phyloP scores from a whole-genome alignment of 2,329 filamentous ascomycete genomes.

The Aspergillus neotritici region DNA sequence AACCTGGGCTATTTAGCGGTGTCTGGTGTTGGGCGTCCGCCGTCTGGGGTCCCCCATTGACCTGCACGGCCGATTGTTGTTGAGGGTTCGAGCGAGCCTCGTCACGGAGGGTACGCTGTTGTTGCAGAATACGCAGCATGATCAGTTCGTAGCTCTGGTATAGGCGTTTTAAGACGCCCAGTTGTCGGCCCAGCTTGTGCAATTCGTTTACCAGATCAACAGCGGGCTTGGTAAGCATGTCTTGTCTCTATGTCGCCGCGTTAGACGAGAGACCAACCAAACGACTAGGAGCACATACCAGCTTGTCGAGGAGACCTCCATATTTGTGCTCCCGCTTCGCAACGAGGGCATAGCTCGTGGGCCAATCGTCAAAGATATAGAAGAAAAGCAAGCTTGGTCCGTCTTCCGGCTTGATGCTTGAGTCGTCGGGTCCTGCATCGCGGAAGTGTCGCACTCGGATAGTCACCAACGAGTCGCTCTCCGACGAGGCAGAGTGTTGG shows the following conservation, averaged over 20 bases:
- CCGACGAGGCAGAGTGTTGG: conserved; percentile 42
- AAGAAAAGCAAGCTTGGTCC: conserved; percentile 60
- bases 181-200: conserved; percentile 56
- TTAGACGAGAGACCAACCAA: conserved; percentile 4
- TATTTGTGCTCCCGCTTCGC: conserved; percentile 52
- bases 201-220: conserved; percentile 46
- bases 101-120: conserved; percentile 38
- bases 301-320: conserved; percentile 43
- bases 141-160: conserved; percentile 59
- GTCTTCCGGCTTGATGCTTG: conserved; percentile 43
- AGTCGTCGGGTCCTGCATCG: conserved; percentile 25
- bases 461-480: conserved; percentile 48
- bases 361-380: conserved; percentile 64
- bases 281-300: conserved; percentile 35
- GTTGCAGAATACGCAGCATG: conserved; percentile 56
- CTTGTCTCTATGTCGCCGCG: conserved; percentile 35
- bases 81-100: conserved; percentile 24
- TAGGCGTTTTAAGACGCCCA: conserved; percentile 56
- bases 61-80: conserved; percentile 16
- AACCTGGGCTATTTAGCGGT: conserved; percentile 19
- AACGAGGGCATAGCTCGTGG: conserved; percentile 56
- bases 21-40: conserved; percentile 38
- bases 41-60: conserved; percentile 24
- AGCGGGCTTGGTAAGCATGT: conserved; percentile 51
- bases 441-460: conserved; percentile 39